These are phyloP conservation scores for Phytophthora tubulina DNA, from an alignment of 352 stramenopile species.

Conservation along the genomic window DNA sequence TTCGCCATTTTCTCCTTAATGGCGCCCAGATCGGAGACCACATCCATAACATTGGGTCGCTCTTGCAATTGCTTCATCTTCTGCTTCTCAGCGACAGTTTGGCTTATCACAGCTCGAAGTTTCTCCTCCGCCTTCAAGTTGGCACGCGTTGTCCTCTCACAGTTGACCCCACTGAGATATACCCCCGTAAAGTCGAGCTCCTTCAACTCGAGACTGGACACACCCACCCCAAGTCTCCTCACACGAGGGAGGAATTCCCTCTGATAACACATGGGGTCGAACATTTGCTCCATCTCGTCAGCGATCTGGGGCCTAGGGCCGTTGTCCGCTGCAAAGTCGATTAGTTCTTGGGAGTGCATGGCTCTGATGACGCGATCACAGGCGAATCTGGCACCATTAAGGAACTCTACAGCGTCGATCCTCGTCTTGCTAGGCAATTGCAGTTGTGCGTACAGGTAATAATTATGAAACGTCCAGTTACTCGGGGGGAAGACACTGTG, in stretches of 20 bases:
- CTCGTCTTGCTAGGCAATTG: slow-evolving; percentile 47
- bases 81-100: slow-evolving; percentile 12
- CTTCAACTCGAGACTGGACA: slow-evolving; percentile 37
- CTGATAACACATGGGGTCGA: slow-evolving; percentile 34
- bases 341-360: slow-evolving; percentile 46
- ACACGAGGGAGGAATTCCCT: slow-evolving; percentile 37
- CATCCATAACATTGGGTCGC: not conserved
- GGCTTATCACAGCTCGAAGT: slow-evolving; percentile 7
- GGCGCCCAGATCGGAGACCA: slow-evolving; percentile 3
- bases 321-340: slow-evolving; percentile 38
- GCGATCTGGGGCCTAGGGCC: slow-evolving; percentile 24
- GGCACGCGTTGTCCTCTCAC: slow-evolving; percentile 33
- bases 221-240: slow-evolving; percentile 27
- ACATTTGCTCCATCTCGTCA: slow-evolving; percentile 26
- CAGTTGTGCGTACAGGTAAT: slow-evolving; percentile 44
- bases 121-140: slow-evolving; percentile 38
- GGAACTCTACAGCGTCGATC: slow-evolving; percentile 56
- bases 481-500: slow-evolving; percentile 31
- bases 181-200: slow-evolving; percentile 48
- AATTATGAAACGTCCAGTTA: slow-evolving; percentile 31
- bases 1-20: slow-evolving; percentile 12
- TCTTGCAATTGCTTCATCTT: not conserved
- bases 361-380: slow-evolving; percentile 42
- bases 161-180: slow-evolving; percentile 39
- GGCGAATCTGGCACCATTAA: slow-evolving; percentile 50